Base-by-base conservation (phyloP, 805 yeast genomes). In the Kazachstania bromeliacearum region DNA sequence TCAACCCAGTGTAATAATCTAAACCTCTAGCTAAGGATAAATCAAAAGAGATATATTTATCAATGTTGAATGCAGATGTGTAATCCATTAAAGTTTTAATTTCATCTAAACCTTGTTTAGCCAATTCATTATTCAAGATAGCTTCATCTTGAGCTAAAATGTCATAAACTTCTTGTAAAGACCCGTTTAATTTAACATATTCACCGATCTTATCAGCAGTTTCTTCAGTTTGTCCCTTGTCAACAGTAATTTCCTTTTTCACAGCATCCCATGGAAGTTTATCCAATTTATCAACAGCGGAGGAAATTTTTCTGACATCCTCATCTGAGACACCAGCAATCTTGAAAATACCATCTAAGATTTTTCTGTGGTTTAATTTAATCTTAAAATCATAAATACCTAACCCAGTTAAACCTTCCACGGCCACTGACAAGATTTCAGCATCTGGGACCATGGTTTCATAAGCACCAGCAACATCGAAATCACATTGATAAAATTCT, bases 401-500 rank as follows among this genome's bases (percentile, higher is more conserved):
- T 47, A 92, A 68, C 5, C 77, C 74, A 8, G 77, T 74, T 47
- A 92, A 70, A 40, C 96, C 96, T 59, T 85, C 94, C 37, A 84
- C 89, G 24, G 81, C 62, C 39, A 92, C 68, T 41, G 81, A 75
- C 65, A 92, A 70, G 40, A 79, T 69, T 65, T 92, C 99, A 7
- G 96, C 77, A 59, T 92, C 99, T 17, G 98, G 95, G 32, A 92
- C 92, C 98, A 92, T 92, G 20, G 78, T 53, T 53, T 92, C 98
- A 59, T 82, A 89, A 39, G 60, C 63, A 36, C 99, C 99, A 16
- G 99, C 99, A 54, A 92, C 70, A 62, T 92, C 99, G 52, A 92
- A 84, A 66, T 92, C 99, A 69, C 99, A 92, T 66, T 92, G 99
- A 63, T 92, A 92, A 55, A 92, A 92, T 64, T 92, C 99, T 73